Evolutionary conservation across 2,329 filamentous ascomycete species (phyloP), one percentile per base, ranked within the genome.

Genomic region (Aspergillus novoparasiticus): DNA sequence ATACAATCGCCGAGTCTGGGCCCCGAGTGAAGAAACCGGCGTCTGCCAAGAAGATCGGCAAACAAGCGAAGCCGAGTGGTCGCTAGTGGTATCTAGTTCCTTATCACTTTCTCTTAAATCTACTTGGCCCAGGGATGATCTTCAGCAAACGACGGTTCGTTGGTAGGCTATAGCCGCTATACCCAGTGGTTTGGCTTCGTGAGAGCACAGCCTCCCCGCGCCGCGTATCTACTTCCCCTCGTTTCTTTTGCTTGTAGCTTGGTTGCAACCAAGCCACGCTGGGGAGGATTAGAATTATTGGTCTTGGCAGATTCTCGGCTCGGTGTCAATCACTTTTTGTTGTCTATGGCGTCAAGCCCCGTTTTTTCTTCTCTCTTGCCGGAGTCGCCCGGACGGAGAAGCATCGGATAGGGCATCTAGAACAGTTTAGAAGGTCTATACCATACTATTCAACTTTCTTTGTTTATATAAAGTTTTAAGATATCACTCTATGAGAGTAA

Each of bases 1-100:
- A 55, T 55, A 36, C n/a, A 34, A 34, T 55, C 32, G 51, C 32
- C 51, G 12, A 21, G 34, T 26, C 51, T 55, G 51, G 51, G 5
- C 32, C 32, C 46, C 6, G 21, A 14, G 26, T 56, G 26, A 21
- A 41, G 57, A 36, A 26, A 14, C 60, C 46, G 32, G 21, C 10
- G 11, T 39, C 28, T 50, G 67, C 66, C 66, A 68, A 69, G 66
- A 58, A 16, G 65, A 69, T 69, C 65, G 65, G 61, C 64, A 51
- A 21, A 56, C 59, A 57, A 28, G 62, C 62, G 30, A 51, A 57
- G 34, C 58, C 65, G 59, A 64, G 53, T 28, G 21, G 62, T 61
- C 48, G 21, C 61, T 62, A 63, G 26, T 50, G 8, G 26, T 50
- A 30, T 50, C 26, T 50, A 51, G 57, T 60, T 32, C 48, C 32